Base-by-base conservation (phyloP, 2,329 filamentous ascomycete genomes). In the Aspergillaceae sp. region DNA sequence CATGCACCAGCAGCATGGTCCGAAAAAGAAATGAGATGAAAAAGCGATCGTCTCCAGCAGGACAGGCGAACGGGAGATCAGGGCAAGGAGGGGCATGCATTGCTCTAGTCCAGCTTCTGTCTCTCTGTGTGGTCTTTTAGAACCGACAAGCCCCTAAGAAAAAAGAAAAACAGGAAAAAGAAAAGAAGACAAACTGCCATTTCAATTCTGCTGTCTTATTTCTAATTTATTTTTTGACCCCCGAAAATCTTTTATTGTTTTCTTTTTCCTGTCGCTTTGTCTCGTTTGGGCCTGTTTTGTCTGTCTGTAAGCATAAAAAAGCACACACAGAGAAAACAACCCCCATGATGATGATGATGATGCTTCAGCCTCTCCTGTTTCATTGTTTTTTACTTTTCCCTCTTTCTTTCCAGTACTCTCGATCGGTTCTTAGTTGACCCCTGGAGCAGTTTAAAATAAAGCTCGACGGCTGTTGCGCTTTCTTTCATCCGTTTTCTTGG, bases 221-320 rank as follows among this genome's bases (percentile, higher is more conserved):
- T n/a, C 10, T 32, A n/a, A 30, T 11, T 36, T 36, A 36, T 19
- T 36, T 19, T 36, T 36, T 36, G 4, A 36, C 26, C 19, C 19
- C 19, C 19, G 34, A 19, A n/a, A 19, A 36, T 7, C 36, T 42
- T 7, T 42, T 34, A 34, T 42, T 30, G 29, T 28, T 42, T 35
- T 44, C 38, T 29, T 38, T 29, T 28, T 33, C 29, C 19, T 19
- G 19, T 42, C 30, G 32, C 38, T 43, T 45, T 43, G 9, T 43
- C 27, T 40, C 11, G 41, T 43, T 29, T 34, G 33, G 6, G 34
- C 32, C 10, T 37, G 7, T 42, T 11, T 43, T 38, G 27, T 29
- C 42, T 19, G 29, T 45, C 45, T 45, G 43, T 51, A 49, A 44
- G 42, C 48, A 44, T 44, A 29, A 45, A 35, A 42, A 42, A n/a